These are phyloP conservation scores for Cladosporium sp. DNA, from an alignment of 2,329 filamentous ascomycete species.

Conservation along the genomic window DNA sequence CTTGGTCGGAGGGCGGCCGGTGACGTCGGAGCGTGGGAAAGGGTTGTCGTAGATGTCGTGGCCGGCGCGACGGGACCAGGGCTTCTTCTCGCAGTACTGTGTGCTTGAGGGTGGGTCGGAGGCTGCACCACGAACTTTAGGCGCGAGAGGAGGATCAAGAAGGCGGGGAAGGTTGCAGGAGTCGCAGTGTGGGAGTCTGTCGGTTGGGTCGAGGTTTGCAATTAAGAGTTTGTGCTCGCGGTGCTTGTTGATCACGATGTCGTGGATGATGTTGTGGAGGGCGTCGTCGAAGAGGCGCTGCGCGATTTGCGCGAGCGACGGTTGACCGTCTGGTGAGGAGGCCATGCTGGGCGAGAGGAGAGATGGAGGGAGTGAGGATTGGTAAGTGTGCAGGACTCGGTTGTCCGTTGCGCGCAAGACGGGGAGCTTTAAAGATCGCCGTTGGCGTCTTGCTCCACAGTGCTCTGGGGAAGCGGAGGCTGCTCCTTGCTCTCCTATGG, in stretches of 20 bases:
- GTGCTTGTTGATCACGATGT: conserved; percentile 69
- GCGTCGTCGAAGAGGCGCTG: conserved; percentile 68
- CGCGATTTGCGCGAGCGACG: conserved; percentile 32
- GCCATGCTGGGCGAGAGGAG: neutral
- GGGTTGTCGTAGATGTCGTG: conserved; percentile 81
- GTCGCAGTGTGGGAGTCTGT: conserved; percentile 67
- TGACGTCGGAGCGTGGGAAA: conserved; percentile 66
- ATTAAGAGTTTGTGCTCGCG: conserved; percentile 74
- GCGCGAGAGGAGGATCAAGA: conserved; percentile 63
- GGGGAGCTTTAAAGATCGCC: neutral
- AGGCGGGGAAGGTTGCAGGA: conserved; percentile 71
- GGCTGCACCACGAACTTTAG: conserved; percentile 28
- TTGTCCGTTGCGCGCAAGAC: neutral
- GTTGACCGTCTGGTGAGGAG: conserved; percentile 2
- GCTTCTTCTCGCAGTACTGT: conserved; percentile 74
- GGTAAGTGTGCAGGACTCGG: neutral
- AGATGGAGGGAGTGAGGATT: neutral
- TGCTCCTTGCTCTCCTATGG: no score
- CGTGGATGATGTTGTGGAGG: conserved; percentile 72
- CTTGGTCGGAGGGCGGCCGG: conserved; percentile 55
- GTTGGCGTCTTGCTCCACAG: neutral
- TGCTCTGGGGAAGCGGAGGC: conserved; percentile 5
- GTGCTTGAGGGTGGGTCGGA: conserved; percentile 38
- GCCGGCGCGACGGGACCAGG: conserved; percentile 70
- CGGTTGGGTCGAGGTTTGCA: conserved; percentile 69